These are phyloP conservation scores for Blastocladiella britannica DNA, from an alignment of 192 early-diverging fungal genomes.

Conservation along the genomic window DNA sequence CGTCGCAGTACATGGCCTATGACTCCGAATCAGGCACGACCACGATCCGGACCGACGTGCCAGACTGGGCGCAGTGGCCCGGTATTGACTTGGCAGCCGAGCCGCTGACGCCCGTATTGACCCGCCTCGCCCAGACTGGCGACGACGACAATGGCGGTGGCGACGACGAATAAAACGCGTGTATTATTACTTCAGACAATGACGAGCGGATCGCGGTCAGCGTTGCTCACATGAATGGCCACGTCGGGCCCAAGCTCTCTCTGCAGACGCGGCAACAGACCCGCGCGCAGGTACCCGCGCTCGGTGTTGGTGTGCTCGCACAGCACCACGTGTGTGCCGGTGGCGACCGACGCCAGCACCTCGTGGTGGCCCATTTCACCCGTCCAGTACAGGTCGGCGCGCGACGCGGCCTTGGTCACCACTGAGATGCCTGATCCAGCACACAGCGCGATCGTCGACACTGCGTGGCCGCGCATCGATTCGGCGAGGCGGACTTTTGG, in stretches of 20 bases:
- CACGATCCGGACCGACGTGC: neutral
- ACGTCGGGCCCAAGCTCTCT: slow-evolving; percentile 14
- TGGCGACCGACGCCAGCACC: slow-evolving; percentile 56
- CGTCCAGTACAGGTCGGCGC: slow-evolving; percentile 67
- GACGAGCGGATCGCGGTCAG: neutral
- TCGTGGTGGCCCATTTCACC: slow-evolving; percentile 95
- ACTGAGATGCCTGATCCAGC: slow-evolving; percentile 69
- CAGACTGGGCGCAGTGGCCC: neutral
- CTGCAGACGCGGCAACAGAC: slow-evolving; percentile 39
- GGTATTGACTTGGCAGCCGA: no score
- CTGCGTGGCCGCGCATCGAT: slow-evolving; percentile 29
- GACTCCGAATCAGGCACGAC: neutral
- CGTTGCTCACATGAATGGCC: neutral
- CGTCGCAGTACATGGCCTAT: neutral
- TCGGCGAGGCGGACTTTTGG: slow-evolving; percentile 47
- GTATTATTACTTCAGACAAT: neutral
- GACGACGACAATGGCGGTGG: no score
- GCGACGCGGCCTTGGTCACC: slow-evolving; percentile 13
- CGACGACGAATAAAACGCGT: no score
- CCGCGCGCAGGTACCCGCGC: slow-evolving; percentile 51
- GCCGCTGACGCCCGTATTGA: no score
- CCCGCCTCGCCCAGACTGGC: no score
- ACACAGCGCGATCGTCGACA: slow-evolving; percentile 69
- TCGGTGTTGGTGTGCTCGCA: slow-evolving; percentile 88
- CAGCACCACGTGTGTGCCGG: slow-evolving; percentile 61